These are phyloP conservation scores for Fusarium sp. DNA, from an alignment of 2,329 filamentous ascomycete genomes.

Conservation along the genomic window DNA sequence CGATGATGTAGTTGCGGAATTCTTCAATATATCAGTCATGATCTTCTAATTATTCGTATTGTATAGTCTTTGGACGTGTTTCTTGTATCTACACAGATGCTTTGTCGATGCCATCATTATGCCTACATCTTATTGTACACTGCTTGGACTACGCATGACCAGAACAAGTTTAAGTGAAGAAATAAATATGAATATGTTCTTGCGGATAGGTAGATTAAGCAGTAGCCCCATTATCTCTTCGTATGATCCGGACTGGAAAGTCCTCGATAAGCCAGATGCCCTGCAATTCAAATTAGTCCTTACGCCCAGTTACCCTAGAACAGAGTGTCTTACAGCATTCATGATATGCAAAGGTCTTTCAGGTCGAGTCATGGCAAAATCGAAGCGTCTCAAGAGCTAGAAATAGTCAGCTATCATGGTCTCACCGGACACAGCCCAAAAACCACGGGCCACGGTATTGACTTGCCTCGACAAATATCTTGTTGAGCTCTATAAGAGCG, in stretches of 20 bases:
- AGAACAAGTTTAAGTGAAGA: too few relatives aligned
- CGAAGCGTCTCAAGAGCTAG: slow-evolving; percentile 28
- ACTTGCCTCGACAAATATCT: slow-evolving; percentile 54
- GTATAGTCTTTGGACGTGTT: too few relatives aligned
- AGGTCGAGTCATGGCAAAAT: slow-evolving; percentile 19
- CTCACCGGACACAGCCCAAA: background rate
- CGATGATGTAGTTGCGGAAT: too few relatives aligned
- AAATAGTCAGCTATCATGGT: background rate
- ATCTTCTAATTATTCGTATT: too few relatives aligned
- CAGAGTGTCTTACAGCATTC: slow-evolving; percentile 10
- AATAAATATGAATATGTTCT: too few relatives aligned
- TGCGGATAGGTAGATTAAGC: too few relatives aligned
- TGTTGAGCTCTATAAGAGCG: slow-evolving; percentile 51
- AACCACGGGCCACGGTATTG: too few relatives aligned
- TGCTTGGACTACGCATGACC: too few relatives aligned
- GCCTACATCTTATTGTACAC: too few relatives aligned
- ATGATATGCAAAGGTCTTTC: slow-evolving; percentile 22
- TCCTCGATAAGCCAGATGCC: slow-evolving; percentile 29
- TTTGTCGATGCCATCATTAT: too few relatives aligned
- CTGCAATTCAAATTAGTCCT: background rate
- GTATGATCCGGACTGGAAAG: slow-evolving; percentile 16
- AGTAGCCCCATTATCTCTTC: background rate
- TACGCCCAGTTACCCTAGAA: fast-evolving
- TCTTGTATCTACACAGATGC: too few relatives aligned
- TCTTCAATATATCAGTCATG: too few relatives aligned